phyloP scores from a whole-genome alignment of 495 filamentous ascomycete species.

The Daldinia childiae region DNA sequence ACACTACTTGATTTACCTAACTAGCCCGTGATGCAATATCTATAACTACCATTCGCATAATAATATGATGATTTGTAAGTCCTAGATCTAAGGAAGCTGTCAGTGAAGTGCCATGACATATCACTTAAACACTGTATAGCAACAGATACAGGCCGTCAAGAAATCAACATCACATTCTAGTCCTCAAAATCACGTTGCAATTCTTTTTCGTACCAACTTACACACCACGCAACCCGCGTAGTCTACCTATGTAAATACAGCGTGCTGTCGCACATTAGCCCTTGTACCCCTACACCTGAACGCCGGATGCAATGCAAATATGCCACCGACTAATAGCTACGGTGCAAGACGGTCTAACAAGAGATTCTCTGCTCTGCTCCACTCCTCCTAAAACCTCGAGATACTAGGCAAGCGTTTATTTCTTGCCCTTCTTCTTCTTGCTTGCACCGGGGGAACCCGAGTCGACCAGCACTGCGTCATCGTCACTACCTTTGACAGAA shows the following conservation, averaged over 20 bases:
- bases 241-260: conserved; percentile 23
- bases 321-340: conserved; percentile 22
- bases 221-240: conserved; percentile 6
- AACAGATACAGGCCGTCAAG: background rate
- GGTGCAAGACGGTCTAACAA: conserved; percentile 15
- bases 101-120: too few species aligned
- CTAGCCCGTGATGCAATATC: too few species aligned
- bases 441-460: conserved; percentile 65
- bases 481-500: conserved; percentile 67
- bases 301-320: conserved; percentile 39
- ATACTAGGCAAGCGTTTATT: conserved; percentile 54
- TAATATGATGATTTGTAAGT: too few species aligned
- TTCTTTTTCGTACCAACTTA: conserved; percentile 11
- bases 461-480: conserved; percentile 88
- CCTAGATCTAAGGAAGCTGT: too few species aligned
- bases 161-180: background rate
- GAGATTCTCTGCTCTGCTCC: background rate
- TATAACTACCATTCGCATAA: too few species aligned
- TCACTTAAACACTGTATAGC: too few species aligned
- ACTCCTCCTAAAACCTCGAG: background rate
- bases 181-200: background rate
- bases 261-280: conserved; percentile 19
- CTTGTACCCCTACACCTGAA: conserved; percentile 32
- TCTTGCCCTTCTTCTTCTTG: conserved; percentile 85
- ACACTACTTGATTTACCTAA: too few species aligned